These are phyloP conservation scores for Pythium grandisporangium DNA, from an alignment of 352 stramenopile species.

Conservation along the genomic window DNA sequence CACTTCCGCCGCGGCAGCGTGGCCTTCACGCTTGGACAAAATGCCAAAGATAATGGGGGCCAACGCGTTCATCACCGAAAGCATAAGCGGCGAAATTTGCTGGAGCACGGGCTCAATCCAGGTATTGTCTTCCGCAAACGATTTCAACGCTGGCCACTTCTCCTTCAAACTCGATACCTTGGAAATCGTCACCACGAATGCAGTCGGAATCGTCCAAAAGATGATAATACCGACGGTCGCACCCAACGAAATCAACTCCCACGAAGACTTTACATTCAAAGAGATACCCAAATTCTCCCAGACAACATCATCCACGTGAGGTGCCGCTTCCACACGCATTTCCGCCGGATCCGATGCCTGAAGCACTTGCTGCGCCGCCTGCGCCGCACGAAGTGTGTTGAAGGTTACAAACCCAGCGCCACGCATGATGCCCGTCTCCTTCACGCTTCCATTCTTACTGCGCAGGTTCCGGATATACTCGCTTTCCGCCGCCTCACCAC, in stretches of 20 bases:
- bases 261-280: conserved; percentile 60
- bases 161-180: conserved; percentile 49
- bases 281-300: conserved; percentile 79
- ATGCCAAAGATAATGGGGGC: conserved; percentile 80
- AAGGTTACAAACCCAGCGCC: conserved; percentile 75
- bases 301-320: conserved; percentile 57
- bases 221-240: conserved; percentile 65
- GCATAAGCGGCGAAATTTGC: conserved; percentile 67
- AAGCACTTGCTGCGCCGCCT: conserved; percentile 73
- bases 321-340: conserved; percentile 59
- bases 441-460: conserved; percentile 20
- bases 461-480: conserved; percentile 40
- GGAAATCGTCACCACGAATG: conserved; percentile 64
- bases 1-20: conserved; percentile 53
- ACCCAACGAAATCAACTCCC: conserved; percentile 51
- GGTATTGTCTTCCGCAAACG: conserved; percentile 36
- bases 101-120: conserved; percentile 71
- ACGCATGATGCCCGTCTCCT: conserved; percentile 55
- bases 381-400: conserved; percentile 53
- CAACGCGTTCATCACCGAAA: conserved; percentile 70
- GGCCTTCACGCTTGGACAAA: conserved; percentile 71
- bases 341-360: conserved; percentile 63
- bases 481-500: conserved; percentile 22
- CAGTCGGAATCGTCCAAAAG: conserved; percentile 77
- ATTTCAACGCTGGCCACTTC: conserved; percentile 32